A percentile compares a stretch with the other conserved stretches of the same genome.
Evolutionary conservation across 257 asterid species (phyloP).

Genomic region (Salvia miltiorrhiza): DNA sequence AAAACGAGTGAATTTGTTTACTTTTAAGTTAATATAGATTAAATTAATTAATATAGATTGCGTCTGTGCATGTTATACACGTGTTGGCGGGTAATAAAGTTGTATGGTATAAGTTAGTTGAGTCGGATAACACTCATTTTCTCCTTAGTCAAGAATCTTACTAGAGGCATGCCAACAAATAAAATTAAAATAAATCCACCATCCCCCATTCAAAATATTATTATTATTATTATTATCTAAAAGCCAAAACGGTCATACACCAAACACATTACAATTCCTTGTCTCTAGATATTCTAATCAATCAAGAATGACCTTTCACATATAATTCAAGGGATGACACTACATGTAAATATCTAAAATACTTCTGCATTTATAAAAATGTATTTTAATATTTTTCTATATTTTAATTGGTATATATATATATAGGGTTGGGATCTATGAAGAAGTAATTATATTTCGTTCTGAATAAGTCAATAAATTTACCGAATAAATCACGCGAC

Average conservation of each 20-base stretch:
- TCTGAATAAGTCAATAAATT: too few relatives aligned
- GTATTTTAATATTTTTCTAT: neutral
- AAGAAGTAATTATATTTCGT: too few relatives aligned
- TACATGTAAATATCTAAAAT: slow-evolving; percentile 19
- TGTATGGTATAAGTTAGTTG: neutral
- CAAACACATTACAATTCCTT: neutral
- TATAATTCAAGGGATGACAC: slow-evolving; percentile 2
- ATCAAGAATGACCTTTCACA: neutral
- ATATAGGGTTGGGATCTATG: too few relatives aligned
- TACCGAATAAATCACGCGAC: too few relatives aligned
- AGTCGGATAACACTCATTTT: neutral
- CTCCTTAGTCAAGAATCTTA: neutral
- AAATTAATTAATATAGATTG: neutral
- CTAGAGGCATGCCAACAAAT: neutral
- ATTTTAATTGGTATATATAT: neutral
- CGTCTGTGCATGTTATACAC: neutral
- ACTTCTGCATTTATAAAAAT: neutral
- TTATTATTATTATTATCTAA: neutral
- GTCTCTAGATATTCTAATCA: slow-evolving; percentile 23
- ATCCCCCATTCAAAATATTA: neutral
- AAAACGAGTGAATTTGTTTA: too few relatives aligned
- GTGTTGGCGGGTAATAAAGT: neutral
- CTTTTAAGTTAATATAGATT: too few relatives aligned
- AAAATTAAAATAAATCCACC: neutral
- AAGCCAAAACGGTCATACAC: neutral